These are phyloP conservation scores for Plasmodium adleri DNA, from an alignment of 169 alveolate genomes.

Conservation along the genomic window DNA sequence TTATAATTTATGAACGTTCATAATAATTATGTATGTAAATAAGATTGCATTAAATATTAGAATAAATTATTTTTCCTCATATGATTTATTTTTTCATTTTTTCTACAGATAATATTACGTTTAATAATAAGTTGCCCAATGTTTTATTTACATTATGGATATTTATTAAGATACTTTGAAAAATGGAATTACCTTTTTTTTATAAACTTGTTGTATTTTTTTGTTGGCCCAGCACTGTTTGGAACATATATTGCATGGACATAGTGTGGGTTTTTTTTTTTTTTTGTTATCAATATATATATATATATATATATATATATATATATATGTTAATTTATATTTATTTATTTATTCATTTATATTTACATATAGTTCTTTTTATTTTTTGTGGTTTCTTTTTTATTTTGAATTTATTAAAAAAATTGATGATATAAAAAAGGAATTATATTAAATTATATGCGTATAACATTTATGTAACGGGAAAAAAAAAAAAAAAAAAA, in stretches of 20 bases:
- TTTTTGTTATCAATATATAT: neutral
- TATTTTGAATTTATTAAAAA: too few relatives aligned
- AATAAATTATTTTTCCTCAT: neutral
- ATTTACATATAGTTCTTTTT: neutral
- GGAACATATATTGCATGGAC: slow-evolving; percentile 77
- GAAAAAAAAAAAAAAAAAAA: too few relatives aligned
- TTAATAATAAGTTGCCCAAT: slow-evolving; percentile 50
- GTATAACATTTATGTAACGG: too few relatives aligned
- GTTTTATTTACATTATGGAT: slow-evolving; percentile 62
- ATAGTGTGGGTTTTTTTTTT: slow-evolving; percentile 1
- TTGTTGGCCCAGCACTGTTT: slow-evolving; percentile 73
- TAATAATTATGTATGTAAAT: too few relatives aligned
- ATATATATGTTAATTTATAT: too few relatives aligned
- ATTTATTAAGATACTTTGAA: slow-evolving; percentile 51
- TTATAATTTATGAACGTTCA: too few relatives aligned
- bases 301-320: slow-evolving; percentile 4
- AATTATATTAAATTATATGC: too few relatives aligned
- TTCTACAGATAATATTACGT: slow-evolving; percentile 65
- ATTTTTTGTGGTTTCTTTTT: too few relatives aligned
- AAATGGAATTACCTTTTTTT: slow-evolving; percentile 62
- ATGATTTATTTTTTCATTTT: slow-evolving; percentile 8
- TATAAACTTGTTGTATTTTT: slow-evolving; percentile 50
- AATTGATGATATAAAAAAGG: too few relatives aligned
- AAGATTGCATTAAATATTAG: neutral
- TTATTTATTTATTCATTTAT: neutral